phyloP scores from a whole-genome alignment of 2,329 filamentous ascomycete genomes.

The Epichloe sibirici region DNA sequence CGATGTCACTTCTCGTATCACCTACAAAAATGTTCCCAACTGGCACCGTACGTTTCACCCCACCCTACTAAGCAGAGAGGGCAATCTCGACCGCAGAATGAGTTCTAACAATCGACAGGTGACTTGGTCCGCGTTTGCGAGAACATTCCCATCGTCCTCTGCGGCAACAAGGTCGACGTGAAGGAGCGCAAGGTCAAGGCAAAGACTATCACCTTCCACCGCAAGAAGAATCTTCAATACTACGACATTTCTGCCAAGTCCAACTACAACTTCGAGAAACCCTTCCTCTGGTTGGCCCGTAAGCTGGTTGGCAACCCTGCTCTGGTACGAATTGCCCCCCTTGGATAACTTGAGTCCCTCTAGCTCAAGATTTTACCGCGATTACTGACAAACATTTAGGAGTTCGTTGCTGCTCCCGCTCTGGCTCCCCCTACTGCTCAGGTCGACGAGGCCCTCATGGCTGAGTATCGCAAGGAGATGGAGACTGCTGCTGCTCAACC shows the following conservation, averaged over 20 bases:
- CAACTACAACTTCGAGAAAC: slow-evolving; percentile 99
- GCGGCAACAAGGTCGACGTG: slow-evolving; percentile 99
- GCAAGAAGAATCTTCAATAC: slow-evolving; percentile 99
- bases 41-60: slow-evolving; percentile 80
- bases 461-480: slow-evolving; percentile 84
- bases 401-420: slow-evolving; percentile 91
- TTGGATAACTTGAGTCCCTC: not conserved
- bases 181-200: slow-evolving; percentile 99
- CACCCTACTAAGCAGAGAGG: not conserved
- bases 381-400: slow-evolving; percentile 39
- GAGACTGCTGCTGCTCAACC: slow-evolving; percentile 64
- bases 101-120: slow-evolving; percentile 39
- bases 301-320: slow-evolving; percentile 90
- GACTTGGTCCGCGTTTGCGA: slow-evolving; percentile 98
- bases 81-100: not conserved
- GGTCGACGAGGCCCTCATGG: slow-evolving; percentile 74
- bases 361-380: not conserved
- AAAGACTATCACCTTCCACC: slow-evolving; percentile 99
- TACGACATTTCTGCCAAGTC: slow-evolving; percentile 99
- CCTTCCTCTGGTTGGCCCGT: slow-evolving; percentile 97
- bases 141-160: slow-evolving; percentile 96
- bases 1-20: slow-evolving; percentile 97
- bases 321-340: slow-evolving; percentile 10
- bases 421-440: slow-evolving; percentile 86
- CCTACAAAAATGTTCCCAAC: slow-evolving; percentile 99